These are phyloP conservation scores for Sporobolus alterniflorus DNA, from an alignment of 202 grass and related monocot genomes.

Conservation along the genomic window DNA sequence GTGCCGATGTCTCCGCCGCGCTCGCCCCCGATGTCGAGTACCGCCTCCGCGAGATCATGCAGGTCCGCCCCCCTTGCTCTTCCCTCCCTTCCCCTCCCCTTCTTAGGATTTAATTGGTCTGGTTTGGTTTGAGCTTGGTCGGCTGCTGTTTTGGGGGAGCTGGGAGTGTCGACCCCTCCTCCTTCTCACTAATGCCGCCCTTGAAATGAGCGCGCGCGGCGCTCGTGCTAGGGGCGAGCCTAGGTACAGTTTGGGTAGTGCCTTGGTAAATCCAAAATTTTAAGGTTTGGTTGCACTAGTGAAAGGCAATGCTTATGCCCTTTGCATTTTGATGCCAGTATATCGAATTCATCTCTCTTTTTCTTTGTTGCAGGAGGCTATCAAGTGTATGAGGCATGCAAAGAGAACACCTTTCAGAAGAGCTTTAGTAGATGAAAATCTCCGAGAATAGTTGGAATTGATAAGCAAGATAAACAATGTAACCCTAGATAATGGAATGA, in stretches of 20 bases:
- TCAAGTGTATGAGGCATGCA: conserved; percentile 97
- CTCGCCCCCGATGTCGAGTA: conserved; percentile 93
- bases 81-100: too few relatives aligned
- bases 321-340: not conserved
- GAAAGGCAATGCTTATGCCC: not conserved
- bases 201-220: not conserved
- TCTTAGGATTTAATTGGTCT: not conserved
- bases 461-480: too few relatives aligned
- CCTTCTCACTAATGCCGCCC: not conserved
- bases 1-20: conserved; percentile 76
- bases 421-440: too few relatives aligned
- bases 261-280: not conserved
- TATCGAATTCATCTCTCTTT: not conserved
- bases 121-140: not conserved
- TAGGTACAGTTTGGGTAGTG: not conserved
- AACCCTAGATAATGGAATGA: too few relatives aligned
- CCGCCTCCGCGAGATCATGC: conserved; percentile 98
- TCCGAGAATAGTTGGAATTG: too few relatives aligned
- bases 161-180: not conserved
- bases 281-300: not conserved
- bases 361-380: conserved; percentile 66
- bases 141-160: not conserved
- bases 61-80: conserved; percentile 45
- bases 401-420: too few relatives aligned
- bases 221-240: not conserved